Conservation (phyloP, 805 yeast genomes). For the Starmerella asiatica region DNA sequence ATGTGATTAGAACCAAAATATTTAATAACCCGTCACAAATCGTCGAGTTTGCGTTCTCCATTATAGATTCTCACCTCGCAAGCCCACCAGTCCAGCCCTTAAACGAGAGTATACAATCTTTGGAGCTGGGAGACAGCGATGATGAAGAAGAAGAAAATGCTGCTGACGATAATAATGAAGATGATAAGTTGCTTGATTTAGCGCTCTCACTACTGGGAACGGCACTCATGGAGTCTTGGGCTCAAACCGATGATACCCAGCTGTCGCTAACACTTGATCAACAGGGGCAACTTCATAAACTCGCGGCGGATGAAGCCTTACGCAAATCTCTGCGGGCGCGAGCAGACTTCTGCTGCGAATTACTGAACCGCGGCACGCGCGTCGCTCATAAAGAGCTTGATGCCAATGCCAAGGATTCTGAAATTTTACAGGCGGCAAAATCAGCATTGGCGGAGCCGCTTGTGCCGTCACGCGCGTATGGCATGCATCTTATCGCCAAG, state of each 20-base stretch:
- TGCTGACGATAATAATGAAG: constrained; percentile 23
- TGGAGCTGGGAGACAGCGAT: constrained; percentile 18
- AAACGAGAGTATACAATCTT: neutral
- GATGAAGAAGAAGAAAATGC: constrained; percentile 12
- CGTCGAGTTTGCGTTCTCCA: constrained; percentile 35
- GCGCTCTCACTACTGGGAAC: constrained; percentile 26
- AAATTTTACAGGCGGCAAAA: constrained; percentile 45
- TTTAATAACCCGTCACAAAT: constrained; percentile 46
- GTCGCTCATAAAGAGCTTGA: constrained; percentile 5
- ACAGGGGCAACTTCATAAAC: neutral
- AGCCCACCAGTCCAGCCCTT: no score
- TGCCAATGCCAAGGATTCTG: constrained; percentile 9
- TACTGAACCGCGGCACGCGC: constrained; percentile 7
- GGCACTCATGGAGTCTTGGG: constrained; percentile 22
- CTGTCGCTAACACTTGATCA: constrained; percentile 12
- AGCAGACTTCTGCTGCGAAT: constrained; percentile 18
- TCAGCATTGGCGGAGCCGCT: constrained; percentile 59
- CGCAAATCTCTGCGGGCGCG: constrained; percentile 10
- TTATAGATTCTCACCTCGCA: constrained; percentile 25
- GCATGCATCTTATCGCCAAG: constrained; percentile 49
- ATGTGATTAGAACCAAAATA: constrained; percentile 39
- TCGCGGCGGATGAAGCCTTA: neutral
- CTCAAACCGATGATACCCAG: constrained; percentile 6
- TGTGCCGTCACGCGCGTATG: constrained; percentile 79
- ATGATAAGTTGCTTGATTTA: constrained; percentile 24